Percentiles rank a stretch among this genome's conserved stretches.
Evolutionary conservation across 331 rosid species (phyloP).

Genomic region (Acacia pycnantha): DNA sequence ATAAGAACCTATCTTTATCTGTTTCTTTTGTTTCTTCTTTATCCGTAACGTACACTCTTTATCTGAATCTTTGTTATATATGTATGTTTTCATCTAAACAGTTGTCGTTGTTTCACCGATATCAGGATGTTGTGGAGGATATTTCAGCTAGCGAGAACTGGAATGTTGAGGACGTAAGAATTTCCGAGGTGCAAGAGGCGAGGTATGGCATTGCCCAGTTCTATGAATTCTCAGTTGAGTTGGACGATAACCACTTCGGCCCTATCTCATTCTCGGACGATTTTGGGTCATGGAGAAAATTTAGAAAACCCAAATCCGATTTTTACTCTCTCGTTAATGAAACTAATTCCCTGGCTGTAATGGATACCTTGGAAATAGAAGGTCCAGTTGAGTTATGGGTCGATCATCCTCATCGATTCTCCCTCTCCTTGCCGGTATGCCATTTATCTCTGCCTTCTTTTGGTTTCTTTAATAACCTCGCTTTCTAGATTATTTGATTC

Average conservation of each 20-base stretch:
- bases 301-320: constrained; percentile 41
- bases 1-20: not conserved
- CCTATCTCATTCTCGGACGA: constrained; percentile 50
- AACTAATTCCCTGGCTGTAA: constrained; percentile 41
- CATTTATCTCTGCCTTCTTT: constrained; percentile 34
- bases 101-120: not conserved
- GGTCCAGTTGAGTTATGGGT: constrained; percentile 73
- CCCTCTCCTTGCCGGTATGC: constrained; percentile 66
- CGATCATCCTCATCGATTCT: constrained; percentile 36
- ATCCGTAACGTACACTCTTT: not conserved
- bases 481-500: not conserved
- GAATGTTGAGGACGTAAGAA: constrained; percentile 46
- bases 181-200: constrained; percentile 51
- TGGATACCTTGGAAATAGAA: constrained; percentile 52
- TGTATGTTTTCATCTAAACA: not conserved
- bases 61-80: not conserved
- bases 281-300: constrained; percentile 58
- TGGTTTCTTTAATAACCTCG: not conserved
- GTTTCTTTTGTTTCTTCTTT: not conserved
- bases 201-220: constrained; percentile 49
- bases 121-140: constrained; percentile 69
- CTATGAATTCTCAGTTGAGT: constrained; percentile 53
- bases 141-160: constrained; percentile 58
- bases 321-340: constrained; percentile 51
- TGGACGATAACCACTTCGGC: constrained; percentile 38